Base-by-base conservation (phyloP, 73 alveolate genomes). In the Durusdinium trenchii region DNA sequence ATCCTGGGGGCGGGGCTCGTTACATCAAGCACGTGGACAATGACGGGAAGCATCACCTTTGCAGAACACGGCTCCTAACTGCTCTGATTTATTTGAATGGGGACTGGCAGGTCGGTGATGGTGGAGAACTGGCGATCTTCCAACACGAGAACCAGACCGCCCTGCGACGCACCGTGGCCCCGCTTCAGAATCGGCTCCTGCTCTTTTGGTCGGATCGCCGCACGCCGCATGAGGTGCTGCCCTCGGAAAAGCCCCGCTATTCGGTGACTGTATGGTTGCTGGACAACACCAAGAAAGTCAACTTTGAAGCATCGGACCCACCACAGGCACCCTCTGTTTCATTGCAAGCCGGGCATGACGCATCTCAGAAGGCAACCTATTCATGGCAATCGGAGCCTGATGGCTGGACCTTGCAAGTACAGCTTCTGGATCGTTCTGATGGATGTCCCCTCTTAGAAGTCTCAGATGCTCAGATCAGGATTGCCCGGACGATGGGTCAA, bases 141-240 rank as follows among this genome's bases (percentile, higher is more conserved):
- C 51, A 38, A n/a, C 57, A 73, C 20, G 87, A 91, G 16, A 89
- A 91, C 35, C 87, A 79, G 89, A 60, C n/a, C 46, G 46, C 47
- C 30, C 46, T 91, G 67, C 98, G 98, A 3, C 84, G 87, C 48
- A 36, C 43, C 28, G 98, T 91, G 57, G 54, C 98, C 6, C 98
- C 98, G 75, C 38, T 48, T 60, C 90, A 76, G 64, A 91, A 91
- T 76, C 98, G 98, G 43, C 57, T 91, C 60, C 98, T 91, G 76
- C 76, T 91, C 43, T 91, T 91, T 46, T 91, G 98, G 98, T 91
- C 98, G 46, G 98, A 91, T 76, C 61, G 98, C 78, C 90, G 98
- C 54, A 91, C 98, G 32, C 98, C 98, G 35, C 98, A 91, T 32
- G 98, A 91, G 87, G 98, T 91, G 69, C 52, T 76, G 61, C 98